These are phyloP conservation scores for Grifola frondosa DNA, from an alignment of 1,284 basidiomycete genomes.

Conservation along the genomic window DNA sequence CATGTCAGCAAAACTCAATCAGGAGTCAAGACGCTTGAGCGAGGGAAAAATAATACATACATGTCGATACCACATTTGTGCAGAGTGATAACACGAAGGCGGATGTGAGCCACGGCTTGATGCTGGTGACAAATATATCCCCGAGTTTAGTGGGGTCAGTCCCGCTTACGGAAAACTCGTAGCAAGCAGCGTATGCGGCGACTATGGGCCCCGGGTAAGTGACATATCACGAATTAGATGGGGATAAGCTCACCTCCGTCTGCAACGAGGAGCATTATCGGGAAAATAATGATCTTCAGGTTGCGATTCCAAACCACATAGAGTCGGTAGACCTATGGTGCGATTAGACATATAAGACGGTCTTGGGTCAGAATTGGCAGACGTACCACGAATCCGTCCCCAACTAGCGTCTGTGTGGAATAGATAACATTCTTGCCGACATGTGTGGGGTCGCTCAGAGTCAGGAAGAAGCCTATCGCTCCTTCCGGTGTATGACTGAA, in stretches of 20 bases:
- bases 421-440: slow-evolving; percentile 9
- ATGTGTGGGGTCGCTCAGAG: slow-evolving; percentile 6
- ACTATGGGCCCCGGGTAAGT: background rate
- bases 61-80: slow-evolving; percentile 2
- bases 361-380: background rate
- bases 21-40: background rate
- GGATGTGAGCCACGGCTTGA: background rate
- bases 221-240: no score
- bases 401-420: slow-evolving; percentile 11
- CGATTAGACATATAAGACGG: background rate
- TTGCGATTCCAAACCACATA: slow-evolving; percentile 12
- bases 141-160: background rate
- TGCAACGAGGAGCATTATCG: slow-evolving; percentile 4
- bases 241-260: slow-evolving; percentile 1
- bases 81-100: background rate
- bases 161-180: background rate
- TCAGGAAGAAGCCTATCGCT: slow-evolving; percentile 3
- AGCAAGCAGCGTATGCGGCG: background rate
- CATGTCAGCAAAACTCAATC: background rate
- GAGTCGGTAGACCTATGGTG: slow-evolving; percentile 8
- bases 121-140: background rate
- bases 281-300: slow-evolving; percentile 1
- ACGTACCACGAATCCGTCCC: slow-evolving; percentile 12
- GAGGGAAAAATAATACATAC: slow-evolving; percentile 3
- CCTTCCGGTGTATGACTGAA: slow-evolving; percentile 5